phyloP scores from a whole-genome alignment of 352 stramenopile species.

The Bremia lactucae region DNA sequence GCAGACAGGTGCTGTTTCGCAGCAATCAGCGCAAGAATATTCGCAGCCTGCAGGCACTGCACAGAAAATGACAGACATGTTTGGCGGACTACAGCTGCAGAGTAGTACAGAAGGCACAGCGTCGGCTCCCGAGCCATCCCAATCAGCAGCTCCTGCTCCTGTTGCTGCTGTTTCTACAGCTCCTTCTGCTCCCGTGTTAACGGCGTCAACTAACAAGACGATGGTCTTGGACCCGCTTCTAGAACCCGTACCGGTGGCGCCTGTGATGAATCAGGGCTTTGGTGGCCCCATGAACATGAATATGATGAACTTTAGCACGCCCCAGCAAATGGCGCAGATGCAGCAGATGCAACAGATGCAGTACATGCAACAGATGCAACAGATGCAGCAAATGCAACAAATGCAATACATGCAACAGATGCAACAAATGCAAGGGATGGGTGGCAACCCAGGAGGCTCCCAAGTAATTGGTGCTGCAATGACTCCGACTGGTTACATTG shows the following conservation, averaged over 20 bases:
- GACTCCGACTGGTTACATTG: conserved; percentile 78
- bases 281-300: conserved; percentile 42
- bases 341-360: conserved; percentile 61
- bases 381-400: conserved; percentile 64
- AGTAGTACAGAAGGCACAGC: conserved; percentile 21
- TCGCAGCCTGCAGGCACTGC: conserved; percentile 15
- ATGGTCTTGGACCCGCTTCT: conserved; percentile 65
- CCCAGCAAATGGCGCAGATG: conserved; percentile 41
- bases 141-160: conserved; percentile 6
- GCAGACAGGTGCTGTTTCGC: conserved; percentile 27
- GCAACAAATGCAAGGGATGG: conserved; percentile 50
- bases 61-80: conserved; percentile 55
- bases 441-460: conserved; percentile 27
- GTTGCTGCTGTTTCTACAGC: conserved; percentile 8
- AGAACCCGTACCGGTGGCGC: conserved; percentile 39
- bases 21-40: conserved; percentile 16
- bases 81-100: conserved; percentile 60
- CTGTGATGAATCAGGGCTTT: conserved; percentile 32
- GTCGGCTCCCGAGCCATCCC: conserved; percentile 11
- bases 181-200: conserved; percentile 12
- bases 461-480: conserved; percentile 80
- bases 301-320: conserved; percentile 54
- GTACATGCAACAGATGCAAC: conserved; percentile 62
- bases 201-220: conserved; percentile 19
- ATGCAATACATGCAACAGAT: conserved; percentile 60